phyloP scores from a whole-genome alignment of 2,329 filamentous ascomycete genomes.

The Trematosphaeria pertusa region DNA sequence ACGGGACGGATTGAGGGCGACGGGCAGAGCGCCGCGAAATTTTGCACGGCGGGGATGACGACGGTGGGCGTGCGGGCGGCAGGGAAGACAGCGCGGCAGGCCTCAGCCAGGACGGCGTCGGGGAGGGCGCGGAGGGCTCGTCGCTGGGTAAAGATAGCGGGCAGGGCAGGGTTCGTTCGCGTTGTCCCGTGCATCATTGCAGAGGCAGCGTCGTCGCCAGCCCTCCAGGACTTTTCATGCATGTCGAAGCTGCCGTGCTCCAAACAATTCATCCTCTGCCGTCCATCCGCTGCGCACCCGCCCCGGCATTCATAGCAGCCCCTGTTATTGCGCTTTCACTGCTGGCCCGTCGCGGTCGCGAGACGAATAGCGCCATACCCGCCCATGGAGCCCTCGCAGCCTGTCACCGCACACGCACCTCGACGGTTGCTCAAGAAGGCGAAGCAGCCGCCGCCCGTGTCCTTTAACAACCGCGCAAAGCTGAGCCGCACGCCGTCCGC shows the following conservation, averaged over 20 bases:
- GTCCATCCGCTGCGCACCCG: too few relatives aligned
- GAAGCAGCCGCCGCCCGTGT: conserved; percentile 28
- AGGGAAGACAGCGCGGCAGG: not conserved
- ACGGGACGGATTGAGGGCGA: too few relatives aligned
- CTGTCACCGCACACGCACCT: conserved; percentile 1
- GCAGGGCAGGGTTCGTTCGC: not conserved
- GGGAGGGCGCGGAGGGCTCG: not conserved
- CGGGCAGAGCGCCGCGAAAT: too few relatives aligned
- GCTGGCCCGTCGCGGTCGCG: not conserved
- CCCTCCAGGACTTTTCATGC: not conserved
- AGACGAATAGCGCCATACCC: not conserved
- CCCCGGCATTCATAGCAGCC: too few relatives aligned
- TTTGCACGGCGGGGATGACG: too few relatives aligned
- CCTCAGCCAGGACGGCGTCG: too few relatives aligned
- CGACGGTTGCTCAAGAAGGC: conserved; percentile 11
- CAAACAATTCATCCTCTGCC: not conserved
- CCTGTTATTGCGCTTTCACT: not conserved
- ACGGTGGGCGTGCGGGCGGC: not conserved
- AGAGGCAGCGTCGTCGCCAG: not conserved
- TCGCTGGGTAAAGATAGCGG: not conserved
- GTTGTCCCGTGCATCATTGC: not conserved
- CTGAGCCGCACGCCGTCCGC: conserved; percentile 33
- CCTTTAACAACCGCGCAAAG: conserved; percentile 23
- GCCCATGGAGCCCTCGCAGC: conserved; percentile 1
- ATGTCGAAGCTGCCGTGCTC: not conserved